phyloP scores from a whole-genome alignment of 2,329 filamentous ascomycete species.

The Sporothrix protearum region DNA sequence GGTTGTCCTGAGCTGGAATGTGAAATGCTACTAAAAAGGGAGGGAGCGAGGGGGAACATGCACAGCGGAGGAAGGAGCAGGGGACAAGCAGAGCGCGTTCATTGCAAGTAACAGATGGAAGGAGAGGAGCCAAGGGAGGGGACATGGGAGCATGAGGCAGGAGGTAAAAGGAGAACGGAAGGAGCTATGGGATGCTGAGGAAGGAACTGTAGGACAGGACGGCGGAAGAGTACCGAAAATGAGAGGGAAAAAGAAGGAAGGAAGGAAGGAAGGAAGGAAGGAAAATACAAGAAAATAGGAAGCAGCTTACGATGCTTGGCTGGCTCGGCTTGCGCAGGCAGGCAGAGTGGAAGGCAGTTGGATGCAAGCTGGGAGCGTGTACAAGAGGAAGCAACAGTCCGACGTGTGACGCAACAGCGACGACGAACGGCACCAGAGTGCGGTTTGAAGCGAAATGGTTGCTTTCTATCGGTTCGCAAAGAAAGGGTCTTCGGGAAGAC shows the following conservation, averaged over 20 bases:
- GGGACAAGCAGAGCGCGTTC: not conserved
- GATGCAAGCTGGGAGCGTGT: not conserved
- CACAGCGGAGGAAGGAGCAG: slow-evolving; percentile 3
- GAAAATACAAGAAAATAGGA: not conserved
- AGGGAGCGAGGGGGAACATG: not conserved
- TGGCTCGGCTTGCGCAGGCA: not conserved
- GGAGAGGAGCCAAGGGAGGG: not conserved
- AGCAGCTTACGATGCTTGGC: not conserved
- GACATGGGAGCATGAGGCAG: not conserved
- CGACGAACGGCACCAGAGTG: not conserved
- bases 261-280: not conserved
- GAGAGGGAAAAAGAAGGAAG: not conserved
- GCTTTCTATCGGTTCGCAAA: not conserved
- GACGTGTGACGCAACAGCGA: slow-evolving; percentile 11
- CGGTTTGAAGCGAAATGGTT: not conserved
- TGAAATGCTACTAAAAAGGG: not conserved
- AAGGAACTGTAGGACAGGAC: not conserved
- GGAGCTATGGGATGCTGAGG: not conserved
- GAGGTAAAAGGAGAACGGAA: not conserved
- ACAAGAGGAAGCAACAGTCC: not conserved
- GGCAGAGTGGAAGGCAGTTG: not conserved
- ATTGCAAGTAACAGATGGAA: not conserved
- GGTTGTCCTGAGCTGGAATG: slow-evolving; percentile 7
- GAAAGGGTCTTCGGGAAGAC: not conserved
- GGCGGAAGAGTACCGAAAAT: not conserved